Evolutionary conservation across 1,284 basidiomycete genomes (phyloP).

Genomic region (Microbotryum saponariae): DNA sequence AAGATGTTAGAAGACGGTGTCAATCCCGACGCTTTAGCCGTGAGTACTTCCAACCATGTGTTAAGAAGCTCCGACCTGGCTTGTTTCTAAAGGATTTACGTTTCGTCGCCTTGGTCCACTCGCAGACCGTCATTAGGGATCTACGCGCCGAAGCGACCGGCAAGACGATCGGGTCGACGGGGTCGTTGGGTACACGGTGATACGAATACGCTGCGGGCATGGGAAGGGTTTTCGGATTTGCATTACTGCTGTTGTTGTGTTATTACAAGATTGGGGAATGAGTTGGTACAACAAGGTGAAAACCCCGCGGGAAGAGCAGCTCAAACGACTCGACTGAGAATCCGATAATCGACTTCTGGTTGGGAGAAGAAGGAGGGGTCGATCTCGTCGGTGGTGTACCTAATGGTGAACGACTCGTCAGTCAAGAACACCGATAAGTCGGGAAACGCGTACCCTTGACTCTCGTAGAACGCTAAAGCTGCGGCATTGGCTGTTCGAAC

Average conservation of each 20-base stretch:
- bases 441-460: not conserved
- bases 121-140: conserved; percentile 2
- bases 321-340: not conserved
- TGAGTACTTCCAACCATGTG: not conserved
- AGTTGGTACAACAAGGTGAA: no score
- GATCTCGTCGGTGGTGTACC: not conserved
- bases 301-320: no score
- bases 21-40: conserved; percentile 24
- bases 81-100: not conserved
- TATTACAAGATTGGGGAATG: not conserved
- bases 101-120: not conserved
- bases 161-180: no score
- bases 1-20: conserved; percentile 22
- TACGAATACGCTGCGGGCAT: no score
- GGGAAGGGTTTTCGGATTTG: no score
- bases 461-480: no score
- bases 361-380: not conserved
- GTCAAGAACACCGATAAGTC: no score
- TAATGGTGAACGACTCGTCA: no score
- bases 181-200: no score
- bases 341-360: not conserved
- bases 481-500: no score
- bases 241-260: not conserved
- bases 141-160: not conserved
- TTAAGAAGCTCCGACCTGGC: no score